Evolutionary conservation across 2,329 filamentous ascomycete genomes (phyloP), one percentile per base, ranked within the genome.

Genomic region (Didymella exigua): DNA sequence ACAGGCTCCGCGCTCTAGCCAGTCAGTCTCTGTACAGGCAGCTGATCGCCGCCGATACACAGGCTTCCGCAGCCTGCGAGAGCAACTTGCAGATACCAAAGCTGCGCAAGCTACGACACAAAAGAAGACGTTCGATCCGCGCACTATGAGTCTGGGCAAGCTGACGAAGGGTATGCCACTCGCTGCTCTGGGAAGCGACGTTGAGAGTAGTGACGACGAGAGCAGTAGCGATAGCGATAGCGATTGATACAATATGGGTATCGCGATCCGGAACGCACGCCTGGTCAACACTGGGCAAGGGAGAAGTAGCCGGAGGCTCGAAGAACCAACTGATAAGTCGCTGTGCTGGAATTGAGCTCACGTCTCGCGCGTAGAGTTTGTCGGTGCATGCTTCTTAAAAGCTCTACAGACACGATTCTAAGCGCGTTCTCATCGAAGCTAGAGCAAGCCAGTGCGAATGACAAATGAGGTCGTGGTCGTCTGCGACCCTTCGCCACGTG

Each of bases 361-460:
- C 38, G n/a, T 84, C 27, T 41, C 19, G 33, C 16, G 34, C 33
- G 7, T 37, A 24, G 18, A 18, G n/a, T 16, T 10, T 29, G 24
- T 38, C 26, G 34, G 24, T 26, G 23, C 24, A 38, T 5, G 18
- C 24, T 29, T 14, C 6, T 44, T 24, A 21, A 9, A 5, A 26
- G 24, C 24, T 26, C 9, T 26, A 5, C 24, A 26, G 24, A 9
- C 24, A 26, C 24, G 24, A 26, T 26, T 26, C 24, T 9, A 26
- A 26, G 24, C 9, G 9, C 5, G 9, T 5, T 26, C 24, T 26
- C 24, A 9, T 26, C 24, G 24, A 9, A 5, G 24, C 24, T 26
- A 9, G 9, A 5, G 24, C 5, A 26, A 26, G 9, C 5, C 5
- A 26, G 24, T 26, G 5, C 24, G 9, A 26, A 5, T 26, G 24